Percentiles rank a stretch among this genome's conserved stretches.
Conservation (phyloP, 192 early-diverging fungal genomes). For the Rhizophlyctis rosea region DNA sequence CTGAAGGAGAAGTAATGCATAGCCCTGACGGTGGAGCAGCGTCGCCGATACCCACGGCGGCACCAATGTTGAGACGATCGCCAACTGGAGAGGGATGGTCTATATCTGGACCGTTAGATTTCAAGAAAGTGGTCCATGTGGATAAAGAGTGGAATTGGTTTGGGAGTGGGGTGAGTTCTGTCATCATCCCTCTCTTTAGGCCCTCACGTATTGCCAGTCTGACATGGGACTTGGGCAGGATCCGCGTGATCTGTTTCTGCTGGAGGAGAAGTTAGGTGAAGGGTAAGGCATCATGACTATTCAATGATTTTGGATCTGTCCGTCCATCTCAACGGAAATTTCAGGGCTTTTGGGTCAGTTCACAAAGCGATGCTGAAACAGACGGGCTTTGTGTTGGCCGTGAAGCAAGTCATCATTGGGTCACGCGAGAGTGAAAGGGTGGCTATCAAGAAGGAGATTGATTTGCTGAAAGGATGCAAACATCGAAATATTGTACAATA, state of each 20-base stretch:
- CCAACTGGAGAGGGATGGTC: too few relatives aligned
- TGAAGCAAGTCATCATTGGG: slow-evolving; percentile 43
- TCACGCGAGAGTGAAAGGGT: slow-evolving; percentile 11
- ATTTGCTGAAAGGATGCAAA: slow-evolving; percentile 30
- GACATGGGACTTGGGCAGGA: slow-evolving; percentile 10
- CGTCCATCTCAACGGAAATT: too few relatives aligned
- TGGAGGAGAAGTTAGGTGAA: slow-evolving; percentile 47
- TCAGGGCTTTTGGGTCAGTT: slow-evolving; percentile 44
- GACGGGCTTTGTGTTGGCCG: slow-evolving; percentile 39
- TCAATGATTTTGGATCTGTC: too few relatives aligned
- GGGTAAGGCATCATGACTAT: too few relatives aligned
- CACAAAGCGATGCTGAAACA: slow-evolving; percentile 39
- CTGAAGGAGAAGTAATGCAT: too few relatives aligned
- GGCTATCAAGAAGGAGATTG: slow-evolving; percentile 46
- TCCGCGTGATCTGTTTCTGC: slow-evolving; percentile 35
- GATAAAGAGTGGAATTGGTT: slow-evolving; percentile 33
- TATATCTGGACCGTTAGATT: slow-evolving; percentile 26
- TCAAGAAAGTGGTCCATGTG: slow-evolving; percentile 28
- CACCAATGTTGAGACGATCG: too few relatives aligned
- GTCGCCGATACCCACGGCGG: too few relatives aligned
- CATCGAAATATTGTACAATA: slow-evolving; percentile 50
- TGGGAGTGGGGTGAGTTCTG: slow-evolving; percentile 22
- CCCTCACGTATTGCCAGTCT: background rate
- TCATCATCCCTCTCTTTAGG: background rate
- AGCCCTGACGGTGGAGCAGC: too few relatives aligned